phyloP scores from a whole-genome alignment of 2,329 filamentous ascomycete genomes.

The Xylariaceae sp. region DNA sequence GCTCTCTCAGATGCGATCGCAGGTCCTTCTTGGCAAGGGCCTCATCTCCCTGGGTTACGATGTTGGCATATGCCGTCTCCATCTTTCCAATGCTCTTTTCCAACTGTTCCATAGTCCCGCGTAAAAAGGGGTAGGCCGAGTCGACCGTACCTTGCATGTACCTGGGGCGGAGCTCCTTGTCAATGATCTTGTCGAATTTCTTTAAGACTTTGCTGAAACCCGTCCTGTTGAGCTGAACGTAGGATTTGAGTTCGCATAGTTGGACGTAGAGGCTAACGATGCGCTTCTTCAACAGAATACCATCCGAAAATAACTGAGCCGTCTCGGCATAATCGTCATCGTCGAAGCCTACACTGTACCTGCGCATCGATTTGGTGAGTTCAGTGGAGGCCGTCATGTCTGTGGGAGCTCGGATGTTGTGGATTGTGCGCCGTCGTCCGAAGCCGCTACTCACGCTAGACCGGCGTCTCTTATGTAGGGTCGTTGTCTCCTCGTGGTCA shows the following conservation, averaged over 20 bases:
- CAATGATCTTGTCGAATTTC: slow-evolving; percentile 97
- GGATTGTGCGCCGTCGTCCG: slow-evolving; percentile 47
- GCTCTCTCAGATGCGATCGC: slow-evolving; percentile 88
- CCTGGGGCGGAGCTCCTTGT: slow-evolving; percentile 76
- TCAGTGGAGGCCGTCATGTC: slow-evolving; percentile 71
- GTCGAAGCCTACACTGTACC: slow-evolving; percentile 74
- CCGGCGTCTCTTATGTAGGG: slow-evolving; percentile 54
- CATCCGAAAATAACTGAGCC: slow-evolving; percentile 68
- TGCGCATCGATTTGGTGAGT: slow-evolving; percentile 60
- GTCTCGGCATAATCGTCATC: slow-evolving; percentile 86
- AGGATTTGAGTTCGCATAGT: slow-evolving; percentile 94
- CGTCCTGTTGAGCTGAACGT: slow-evolving; percentile 93
- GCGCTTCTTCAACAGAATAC: slow-evolving; percentile 90
- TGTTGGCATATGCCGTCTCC: slow-evolving; percentile 79
- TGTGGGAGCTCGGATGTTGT: slow-evolving; percentile 49
- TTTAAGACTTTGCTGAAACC: slow-evolving; percentile 96
- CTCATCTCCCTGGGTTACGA: slow-evolving; percentile 83
- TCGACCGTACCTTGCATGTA: slow-evolving; percentile 81
- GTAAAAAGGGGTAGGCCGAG: slow-evolving; percentile 80
- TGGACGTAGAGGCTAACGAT: slow-evolving; percentile 88
- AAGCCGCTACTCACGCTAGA: slow-evolving; percentile 45
- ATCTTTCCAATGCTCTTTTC: slow-evolving; percentile 76
- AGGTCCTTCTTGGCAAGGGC: slow-evolving; percentile 82
- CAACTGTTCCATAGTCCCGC: slow-evolving; percentile 72
- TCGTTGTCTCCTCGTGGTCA: slow-evolving; percentile 58